Evolutionary conservation across 805 yeast species (phyloP), one percentile per base, ranked within the genome.

Genomic region (Candida corydali): DNA sequence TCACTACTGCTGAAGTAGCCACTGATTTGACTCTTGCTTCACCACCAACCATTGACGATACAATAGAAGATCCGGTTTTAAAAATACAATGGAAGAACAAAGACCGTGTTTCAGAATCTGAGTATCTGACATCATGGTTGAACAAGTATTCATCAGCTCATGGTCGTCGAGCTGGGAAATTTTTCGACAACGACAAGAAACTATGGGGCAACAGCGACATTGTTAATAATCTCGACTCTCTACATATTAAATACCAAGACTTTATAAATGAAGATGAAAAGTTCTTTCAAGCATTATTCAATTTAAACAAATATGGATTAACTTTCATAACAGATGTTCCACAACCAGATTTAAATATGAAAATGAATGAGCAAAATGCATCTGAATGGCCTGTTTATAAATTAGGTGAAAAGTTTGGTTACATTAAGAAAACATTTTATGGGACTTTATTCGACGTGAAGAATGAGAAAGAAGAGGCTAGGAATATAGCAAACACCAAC

Each of bases 391-490:
- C 72, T 3, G 65, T 67, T 9, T 46, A 57, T 17, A 47, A 56
- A 19, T 41, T 68, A 32, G 73, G 82, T 8, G 51, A 63, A 34
- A 63, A 73, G 40, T 75, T 82, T 36, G 91, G 89, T 0, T 82
- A 82, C 49, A 63, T 84, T 36, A 81, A 78, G 45, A 65, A 73
- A 37, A 84, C 93, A 0, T 80, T 84, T 47, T 82, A 82, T 49
- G 93, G 91, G 1, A 66, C 74, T 6, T 65, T 79, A 4, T 84
- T 84, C 60, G 84, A 84, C 51, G 89, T 84, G 6, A 70, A 68
- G 35, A 63, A 67, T 37, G 64, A 61, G 24, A 51, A 54, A 22
- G 51, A 55, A 19, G 47, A 57, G 8, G 82, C 88, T 9, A 75
- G 70, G 38, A 82, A 84, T 46, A 79, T 84, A 34, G 89, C 89